Evolutionary conservation across 108 stramenopile genomes (phyloP).

Genomic region (Cyclotella cryptica): DNA sequence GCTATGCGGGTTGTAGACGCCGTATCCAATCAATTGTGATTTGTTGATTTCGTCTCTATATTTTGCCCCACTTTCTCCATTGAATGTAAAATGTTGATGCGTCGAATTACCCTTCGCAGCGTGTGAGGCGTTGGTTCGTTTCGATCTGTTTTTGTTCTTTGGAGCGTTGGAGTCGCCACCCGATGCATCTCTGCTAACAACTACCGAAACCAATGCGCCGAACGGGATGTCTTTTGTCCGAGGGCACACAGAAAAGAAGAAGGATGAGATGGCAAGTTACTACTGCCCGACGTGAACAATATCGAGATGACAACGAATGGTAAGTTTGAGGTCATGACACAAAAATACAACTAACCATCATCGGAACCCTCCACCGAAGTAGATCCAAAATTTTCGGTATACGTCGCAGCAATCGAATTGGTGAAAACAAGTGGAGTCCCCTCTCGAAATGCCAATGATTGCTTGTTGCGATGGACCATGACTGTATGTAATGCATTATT

Average conservation of each 20-base stretch:
- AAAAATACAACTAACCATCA: background rate
- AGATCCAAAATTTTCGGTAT: slow-evolving; percentile 19
- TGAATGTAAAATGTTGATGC: slow-evolving; percentile 43
- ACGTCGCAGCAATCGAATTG: slow-evolving; percentile 62
- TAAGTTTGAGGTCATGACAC: background rate
- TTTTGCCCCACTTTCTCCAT: slow-evolving; percentile 5
- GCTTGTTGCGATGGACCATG: slow-evolving; percentile 71
- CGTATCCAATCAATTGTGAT: slow-evolving; percentile 76
- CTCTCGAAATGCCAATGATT: slow-evolving; percentile 76
- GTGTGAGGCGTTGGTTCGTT: background rate
- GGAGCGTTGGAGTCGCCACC: background rate
- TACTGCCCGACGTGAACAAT: background rate
- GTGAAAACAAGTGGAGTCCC: slow-evolving; percentile 80
- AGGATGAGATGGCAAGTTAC: background rate
- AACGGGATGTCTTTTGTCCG: slow-evolving; percentile 30
- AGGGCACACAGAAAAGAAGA: background rate
- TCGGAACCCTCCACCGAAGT: background rate
- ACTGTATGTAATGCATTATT: slow-evolving; percentile 57
- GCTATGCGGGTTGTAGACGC: slow-evolving; percentile 85
- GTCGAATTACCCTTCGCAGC: slow-evolving; percentile 11
- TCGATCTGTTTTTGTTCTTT: slow-evolving; percentile 34
- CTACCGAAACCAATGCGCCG: slow-evolving; percentile 73
- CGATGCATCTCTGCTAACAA: slow-evolving; percentile 49
- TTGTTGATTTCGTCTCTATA: slow-evolving; percentile 28
- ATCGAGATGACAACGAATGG: background rate